Base-by-base conservation (phyloP, 139 green algal genomes). In the Spirogloea muscicola region DNA sequence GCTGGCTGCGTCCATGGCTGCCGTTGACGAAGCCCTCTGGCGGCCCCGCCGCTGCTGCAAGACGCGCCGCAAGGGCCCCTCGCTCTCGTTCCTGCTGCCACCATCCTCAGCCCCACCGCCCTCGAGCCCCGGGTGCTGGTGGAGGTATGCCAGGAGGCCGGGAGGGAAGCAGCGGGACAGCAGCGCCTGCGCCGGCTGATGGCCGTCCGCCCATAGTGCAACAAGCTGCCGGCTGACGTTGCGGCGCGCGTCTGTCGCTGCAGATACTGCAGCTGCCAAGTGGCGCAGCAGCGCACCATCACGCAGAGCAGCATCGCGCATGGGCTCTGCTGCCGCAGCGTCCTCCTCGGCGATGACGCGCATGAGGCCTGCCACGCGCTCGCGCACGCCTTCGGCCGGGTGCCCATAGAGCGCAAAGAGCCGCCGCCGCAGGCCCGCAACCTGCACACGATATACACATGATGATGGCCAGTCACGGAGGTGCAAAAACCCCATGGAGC, bases 281-380 rank as follows among this genome's bases (percentile, higher is more conserved):
- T 82, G 65, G 3, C 67, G 49, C 6, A 82, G 44, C 31, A 82
- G 31, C 18, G 74, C 74, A 25, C 74, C 74, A 29, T 82, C 74
- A 18, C 31, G 29, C 4, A 82, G 67, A 3, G 74, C 74, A 29
- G 74, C 74, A 6, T 82, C 67, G 18, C 74, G 65, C 74, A 82
- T 82, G 29, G 74, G 74, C 39, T n/a, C 37, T 4, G 74, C 74
- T 10, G 74, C 74, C 33, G 7, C 36, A 13, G 21, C 18, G 74
- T 76, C 64, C 41, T 82, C 74, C 57, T 82, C 74, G 31, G 74
- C 74, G 33, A 82, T 79, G 29, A 66, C 79, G 21, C 74, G 21
- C 74, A 82, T 82, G 57, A 79, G 71, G 29, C 78, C 44, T 31
- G 65, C 74, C 13, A 79, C 66, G 13, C 43, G 31, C n/a, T 82